Evolutionary conservation across 345 rosid genomes (phyloP), one percentile per base, ranked within the genome.

Genomic region (Linum lewisii): DNA sequence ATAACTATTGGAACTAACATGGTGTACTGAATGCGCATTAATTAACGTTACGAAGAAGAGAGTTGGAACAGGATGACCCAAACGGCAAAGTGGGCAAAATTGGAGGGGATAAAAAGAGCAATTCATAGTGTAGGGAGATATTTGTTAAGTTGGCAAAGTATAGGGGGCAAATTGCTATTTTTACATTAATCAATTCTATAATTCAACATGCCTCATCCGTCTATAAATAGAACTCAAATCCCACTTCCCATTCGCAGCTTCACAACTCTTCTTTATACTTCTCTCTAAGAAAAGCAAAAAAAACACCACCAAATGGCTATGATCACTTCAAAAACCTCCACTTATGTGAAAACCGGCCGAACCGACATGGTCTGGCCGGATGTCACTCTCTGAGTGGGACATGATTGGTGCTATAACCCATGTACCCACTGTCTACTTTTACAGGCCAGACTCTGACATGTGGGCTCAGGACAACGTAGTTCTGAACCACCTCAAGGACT

Each of bases 371-470:
- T 68, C 62, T 6, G 82, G 81, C 54, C 57, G 45, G 16, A 61
- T 79, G 4, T 29, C 77, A 24, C 65, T 84, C 24, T 71, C 86
- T 10, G 86, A 75, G 45, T 77, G 73, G 78, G 89, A 84, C 64
- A 84, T 77, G 61, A 64, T 81, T 6, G 84, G 84, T 18, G 63
- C 74, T 23, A 66, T 84, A 59, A 77, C 84, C 54, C 89, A 81
- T 38, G 68, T 84, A 24, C 86, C 86, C 57, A 81, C 86, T 15
- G 60, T 84, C 63, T 84, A 81, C 71, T 81, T 84, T 72, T 84
- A 81, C 51, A 37, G 37, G 51, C 74, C 76, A 36, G 15, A 42
- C 14, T 10, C 53, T 75, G 5, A 58, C 63, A 13, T 53, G 64
- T 8, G 62, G 60, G 36, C 69, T 77, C 23, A 24, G 52, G 10